A percentile compares a stretch with the other conserved stretches of the same genome.
Evolutionary conservation across 2,329 filamentous ascomycete genomes (phyloP).

Genomic region (Dactylellina parvicollis): DNA sequence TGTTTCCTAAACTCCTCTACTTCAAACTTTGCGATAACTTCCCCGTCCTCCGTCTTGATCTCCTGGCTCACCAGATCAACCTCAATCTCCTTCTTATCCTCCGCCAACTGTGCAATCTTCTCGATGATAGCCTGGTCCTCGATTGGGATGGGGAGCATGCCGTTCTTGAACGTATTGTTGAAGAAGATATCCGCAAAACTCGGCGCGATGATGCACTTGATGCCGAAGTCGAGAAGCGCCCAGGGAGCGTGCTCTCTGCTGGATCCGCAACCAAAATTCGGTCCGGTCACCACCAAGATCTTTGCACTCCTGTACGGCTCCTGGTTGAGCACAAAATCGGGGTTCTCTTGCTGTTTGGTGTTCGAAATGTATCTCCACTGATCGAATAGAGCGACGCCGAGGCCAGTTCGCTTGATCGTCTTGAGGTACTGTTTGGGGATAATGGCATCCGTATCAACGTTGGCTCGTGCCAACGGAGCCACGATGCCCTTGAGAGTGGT

Average conservation of each 20-base stretch:
- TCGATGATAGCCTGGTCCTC: constrained; percentile 73
- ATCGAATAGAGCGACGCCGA: constrained; percentile 87
- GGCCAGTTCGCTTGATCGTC: constrained; percentile 96
- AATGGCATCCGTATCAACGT: constrained; percentile 98
- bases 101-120: constrained; percentile 78
- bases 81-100: constrained; percentile 83
- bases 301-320: constrained; percentile 84
- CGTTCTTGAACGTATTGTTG: constrained; percentile 99
- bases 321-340: constrained; percentile 87
- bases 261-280: constrained; percentile 94
- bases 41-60: constrained; percentile 79
- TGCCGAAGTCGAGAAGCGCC: constrained; percentile 96
- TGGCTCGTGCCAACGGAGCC: constrained; percentile 84
- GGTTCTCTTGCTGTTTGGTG: constrained; percentile 72
- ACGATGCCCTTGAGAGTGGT: constrained; percentile 83
- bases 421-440: constrained; percentile 99
- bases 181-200: constrained; percentile 94
- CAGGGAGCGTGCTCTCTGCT: constrained; percentile 96
- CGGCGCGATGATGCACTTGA: constrained; percentile 90
- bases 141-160: constrained; percentile 90
- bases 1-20: constrained; percentile 95
- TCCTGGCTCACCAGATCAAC: constrained; percentile 86
- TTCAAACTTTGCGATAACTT: constrained; percentile 79
- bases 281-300: constrained; percentile 89
- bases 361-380: constrained; percentile 80